These are phyloP conservation scores for Aspergillus chevalieri DNA, from an alignment of 2,329 filamentous ascomycete species.

Conservation along the genomic window DNA sequence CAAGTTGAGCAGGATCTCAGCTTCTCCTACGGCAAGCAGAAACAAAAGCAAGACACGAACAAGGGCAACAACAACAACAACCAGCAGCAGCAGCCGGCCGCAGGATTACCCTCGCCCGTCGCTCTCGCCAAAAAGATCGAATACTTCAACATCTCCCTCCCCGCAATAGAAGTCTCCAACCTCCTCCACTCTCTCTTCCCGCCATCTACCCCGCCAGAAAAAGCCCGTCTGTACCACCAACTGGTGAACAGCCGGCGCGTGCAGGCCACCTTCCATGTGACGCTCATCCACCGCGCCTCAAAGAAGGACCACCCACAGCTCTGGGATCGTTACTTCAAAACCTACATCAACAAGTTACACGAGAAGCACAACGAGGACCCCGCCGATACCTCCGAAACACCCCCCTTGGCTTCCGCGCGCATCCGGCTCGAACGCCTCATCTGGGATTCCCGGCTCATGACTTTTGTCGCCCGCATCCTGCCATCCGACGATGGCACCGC, in stretches of 20 bases:
- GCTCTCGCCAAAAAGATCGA: conserved; percentile 52
- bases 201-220: conserved; percentile 44
- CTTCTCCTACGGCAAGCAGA: conserved; percentile 36
- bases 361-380: conserved; percentile 16
- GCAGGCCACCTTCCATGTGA: conserved; percentile 86
- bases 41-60: conserved; percentile 35
- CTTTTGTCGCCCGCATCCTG: conserved; percentile 70
- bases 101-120: conserved; percentile 21
- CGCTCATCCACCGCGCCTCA: conserved; percentile 73
- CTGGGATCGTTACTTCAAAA: conserved; percentile 67
- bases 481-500: conserved; percentile 37
- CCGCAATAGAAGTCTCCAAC: conserved; percentile 45
- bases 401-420: conserved; percentile 29
- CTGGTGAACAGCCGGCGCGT: conserved; percentile 68
- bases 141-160: conserved; percentile 58
- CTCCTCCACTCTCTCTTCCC: conserved; percentile 67
- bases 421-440: conserved; percentile 63
- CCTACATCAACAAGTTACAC: conserved; percentile 44
- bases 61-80: conserved; percentile 11
- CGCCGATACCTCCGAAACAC: conserved; percentile 16
- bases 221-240: conserved; percentile 65
- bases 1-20: conserved; percentile 71
- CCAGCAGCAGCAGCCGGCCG: conserved; percentile 10
- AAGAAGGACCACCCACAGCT: conserved; percentile 57
- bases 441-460: conserved; percentile 84